A percentile compares a stretch with the other conserved stretches of the same genome.
These are phyloP conservation scores for Neurospora sp. DNA, from an alignment of 495 filamentous ascomycete genomes.

Conservation along the genomic window DNA sequence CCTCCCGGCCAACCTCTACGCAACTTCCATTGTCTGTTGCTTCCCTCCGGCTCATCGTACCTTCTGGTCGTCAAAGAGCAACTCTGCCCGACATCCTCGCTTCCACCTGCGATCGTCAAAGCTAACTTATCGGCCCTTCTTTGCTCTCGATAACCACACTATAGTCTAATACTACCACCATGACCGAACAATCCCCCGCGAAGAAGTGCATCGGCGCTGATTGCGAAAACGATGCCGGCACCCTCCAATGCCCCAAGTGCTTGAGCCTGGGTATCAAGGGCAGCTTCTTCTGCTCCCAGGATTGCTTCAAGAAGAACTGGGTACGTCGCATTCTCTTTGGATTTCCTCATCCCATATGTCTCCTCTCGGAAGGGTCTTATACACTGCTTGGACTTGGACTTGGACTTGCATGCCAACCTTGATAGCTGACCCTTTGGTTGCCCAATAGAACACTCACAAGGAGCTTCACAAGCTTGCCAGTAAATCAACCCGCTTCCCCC, in stretches of 20 bases:
- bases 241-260: constrained; percentile 89
- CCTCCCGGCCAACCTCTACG: not conserved
- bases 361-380: not conserved
- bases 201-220: constrained; percentile 70
- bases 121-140: not conserved
- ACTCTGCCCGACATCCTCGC: not conserved
- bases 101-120: not conserved
- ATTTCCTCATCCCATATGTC: not conserved
- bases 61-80: not conserved
- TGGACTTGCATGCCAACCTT: not conserved
- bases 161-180: constrained; percentile 15
- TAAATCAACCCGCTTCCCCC: constrained; percentile 55
- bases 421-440: constrained; percentile 1
- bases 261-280: constrained; percentile 76
- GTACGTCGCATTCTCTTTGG: constrained; percentile 40
- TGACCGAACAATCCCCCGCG: constrained; percentile 36
- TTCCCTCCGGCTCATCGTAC: not conserved
- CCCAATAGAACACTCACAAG: constrained; percentile 70
- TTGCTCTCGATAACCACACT: not conserved
- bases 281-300: constrained; percentile 95
- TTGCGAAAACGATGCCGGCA: constrained; percentile 73
- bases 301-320: constrained; percentile 98
- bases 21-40: not conserved
- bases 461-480: constrained; percentile 72
- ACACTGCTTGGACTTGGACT: not conserved